Conservation (phyloP, 2,329 filamentous ascomycete genomes). For the Alternaria arbusti region DNA sequence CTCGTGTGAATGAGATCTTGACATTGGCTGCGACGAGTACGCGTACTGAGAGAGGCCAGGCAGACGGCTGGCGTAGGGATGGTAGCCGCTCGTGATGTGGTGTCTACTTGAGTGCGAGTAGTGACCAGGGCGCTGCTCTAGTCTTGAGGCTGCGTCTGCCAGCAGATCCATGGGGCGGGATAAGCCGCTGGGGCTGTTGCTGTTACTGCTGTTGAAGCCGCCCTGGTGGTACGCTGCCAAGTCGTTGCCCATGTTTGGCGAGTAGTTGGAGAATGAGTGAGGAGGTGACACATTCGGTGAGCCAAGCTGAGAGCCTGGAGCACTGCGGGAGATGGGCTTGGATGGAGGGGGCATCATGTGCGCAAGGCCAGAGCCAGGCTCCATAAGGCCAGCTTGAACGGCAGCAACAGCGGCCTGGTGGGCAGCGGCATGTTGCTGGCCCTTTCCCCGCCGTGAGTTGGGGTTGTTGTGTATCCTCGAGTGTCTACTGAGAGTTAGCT, state of each 20-base stretch:
- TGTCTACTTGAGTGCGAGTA: conserved; percentile 49
- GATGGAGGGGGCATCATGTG: conserved; percentile 77
- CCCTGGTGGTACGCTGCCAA: conserved; percentile 61
- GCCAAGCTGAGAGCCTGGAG: conserved; percentile 81
- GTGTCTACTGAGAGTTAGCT: conserved; percentile 64
- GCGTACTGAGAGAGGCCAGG: conserved; percentile 56
- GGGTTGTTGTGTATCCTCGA: conserved; percentile 99
- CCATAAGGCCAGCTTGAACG: conserved; percentile 58
- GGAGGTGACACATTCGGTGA: conserved; percentile 98
- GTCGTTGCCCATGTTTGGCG: conserved; percentile 63
- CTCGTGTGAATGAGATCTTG: conserved; percentile 82
- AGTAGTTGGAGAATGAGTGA: conserved; percentile 76
- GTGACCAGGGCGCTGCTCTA: conserved; percentile 65
- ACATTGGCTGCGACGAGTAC: conserved; percentile 87
- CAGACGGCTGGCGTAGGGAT: conserved; percentile 65
- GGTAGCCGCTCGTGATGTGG: conserved; percentile 50
- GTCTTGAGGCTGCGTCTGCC: conserved; percentile 71
- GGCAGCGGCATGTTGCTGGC: conserved; percentile 68
- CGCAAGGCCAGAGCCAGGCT: conserved; percentile 56
- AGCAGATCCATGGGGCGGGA: conserved; percentile 70
- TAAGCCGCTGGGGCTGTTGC: conserved; percentile 56
- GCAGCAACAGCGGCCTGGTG: conserved; percentile 63
- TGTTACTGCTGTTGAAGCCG: conserved; percentile 35
- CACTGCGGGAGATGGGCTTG: conserved; percentile 84
- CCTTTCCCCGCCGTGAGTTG: conserved; percentile 92